phyloP scores from a whole-genome alignment of 1,284 basidiomycete genomes.

The Papiliotrema fonsecae region DNA sequence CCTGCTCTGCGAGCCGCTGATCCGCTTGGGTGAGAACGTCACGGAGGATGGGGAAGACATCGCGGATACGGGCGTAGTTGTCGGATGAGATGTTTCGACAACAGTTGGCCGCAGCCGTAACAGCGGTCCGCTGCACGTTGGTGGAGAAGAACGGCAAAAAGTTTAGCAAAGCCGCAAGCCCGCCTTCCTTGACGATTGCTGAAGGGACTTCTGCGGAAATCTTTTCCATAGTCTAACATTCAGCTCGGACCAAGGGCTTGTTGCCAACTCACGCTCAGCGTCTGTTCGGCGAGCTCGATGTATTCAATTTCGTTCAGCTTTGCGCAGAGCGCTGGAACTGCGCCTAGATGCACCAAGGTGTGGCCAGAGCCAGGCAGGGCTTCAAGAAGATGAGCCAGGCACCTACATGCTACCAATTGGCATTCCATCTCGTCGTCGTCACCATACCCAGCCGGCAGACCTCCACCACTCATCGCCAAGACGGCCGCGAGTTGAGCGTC shows the following conservation, averaged over 20 bases:
- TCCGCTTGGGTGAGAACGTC: conserved; percentile 86
- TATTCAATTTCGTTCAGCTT: conserved; percentile 93
- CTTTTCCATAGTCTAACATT: conserved; percentile 81
- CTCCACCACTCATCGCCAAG: conserved; percentile 54
- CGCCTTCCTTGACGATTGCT: conserved; percentile 88
- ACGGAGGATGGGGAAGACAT: conserved; percentile 85
- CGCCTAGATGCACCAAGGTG: conserved; percentile 89
- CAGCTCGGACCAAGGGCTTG: not conserved
- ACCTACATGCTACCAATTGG: conserved; percentile 87
- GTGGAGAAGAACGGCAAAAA: conserved; percentile 97
- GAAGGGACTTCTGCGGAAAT: conserved; percentile 93
- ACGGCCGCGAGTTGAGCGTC: conserved; percentile 80
- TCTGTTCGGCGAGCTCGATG: conserved; percentile 94
- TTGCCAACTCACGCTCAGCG: conserved; percentile 70
- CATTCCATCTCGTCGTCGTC: conserved; percentile 66
- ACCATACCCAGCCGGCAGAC: conserved; percentile 22
- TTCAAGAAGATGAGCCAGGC: conserved; percentile 93
- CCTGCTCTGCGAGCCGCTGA: conserved; percentile 88
- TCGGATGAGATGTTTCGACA: conserved; percentile 84
- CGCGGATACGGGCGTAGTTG: conserved; percentile 77
- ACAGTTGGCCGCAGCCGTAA: conserved; percentile 94
- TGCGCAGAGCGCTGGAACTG: conserved; percentile 89
- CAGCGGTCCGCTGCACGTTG: conserved; percentile 87
- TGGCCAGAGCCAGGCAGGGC: conserved; percentile 89
- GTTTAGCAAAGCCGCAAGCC: conserved; percentile 80